Base-by-base conservation (phyloP, 1,284 basidiomycete species). In the Moniliophthora roreri region DNA sequence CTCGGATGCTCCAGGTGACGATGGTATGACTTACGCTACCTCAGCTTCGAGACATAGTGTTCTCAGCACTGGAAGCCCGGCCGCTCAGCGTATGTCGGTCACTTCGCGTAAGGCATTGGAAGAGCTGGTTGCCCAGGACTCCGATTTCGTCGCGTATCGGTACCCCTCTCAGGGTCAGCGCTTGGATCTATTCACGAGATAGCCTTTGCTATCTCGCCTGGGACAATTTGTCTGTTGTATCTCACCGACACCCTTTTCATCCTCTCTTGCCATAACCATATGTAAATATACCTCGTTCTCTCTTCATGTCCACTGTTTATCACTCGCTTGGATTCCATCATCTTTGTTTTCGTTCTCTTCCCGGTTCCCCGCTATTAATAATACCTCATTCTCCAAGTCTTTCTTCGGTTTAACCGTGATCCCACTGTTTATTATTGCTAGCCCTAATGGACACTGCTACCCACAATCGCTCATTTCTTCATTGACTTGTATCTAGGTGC, bases 131-230 rank as follows among this genome's bases (percentile, higher is more conserved):
- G 78, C 86, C 24, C 90, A 89, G 68, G 88, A 90, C 64, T 69
- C 81, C 2, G 85, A 91, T 24, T 91, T 92, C 63, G 84, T 91
- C 55, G 88, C 89, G 2, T 91, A 91, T 66, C 81, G 89, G 36
- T 92, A 92, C 68, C 90, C 90, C 8, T 90, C 87, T 11, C 81
- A 78, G 56, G 84, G 87, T 58, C 82, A 87, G 55, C 76, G 71
- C 51, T 70, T 80, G 56, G 82, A 85, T 64, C 71, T 87, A 42
- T 59, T 86, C 3, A 41, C 40, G 4, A 46, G 26, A 28, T 46
- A 46, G 44, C 11, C 24, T 11, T 8, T 23, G 11, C 11, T 10
- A 23, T 11, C 44, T 15, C 28, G n/a, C 1, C 9, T 16, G n/a
- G n/a, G 44, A 6, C 10, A 2, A 32, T 50, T 23, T 10, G 11